Percentiles rank a stretch among this genome's conserved stretches.
phyloP scores from a whole-genome alignment of 1,284 basidiomycete species.

The Rhodofomes roseus region DNA sequence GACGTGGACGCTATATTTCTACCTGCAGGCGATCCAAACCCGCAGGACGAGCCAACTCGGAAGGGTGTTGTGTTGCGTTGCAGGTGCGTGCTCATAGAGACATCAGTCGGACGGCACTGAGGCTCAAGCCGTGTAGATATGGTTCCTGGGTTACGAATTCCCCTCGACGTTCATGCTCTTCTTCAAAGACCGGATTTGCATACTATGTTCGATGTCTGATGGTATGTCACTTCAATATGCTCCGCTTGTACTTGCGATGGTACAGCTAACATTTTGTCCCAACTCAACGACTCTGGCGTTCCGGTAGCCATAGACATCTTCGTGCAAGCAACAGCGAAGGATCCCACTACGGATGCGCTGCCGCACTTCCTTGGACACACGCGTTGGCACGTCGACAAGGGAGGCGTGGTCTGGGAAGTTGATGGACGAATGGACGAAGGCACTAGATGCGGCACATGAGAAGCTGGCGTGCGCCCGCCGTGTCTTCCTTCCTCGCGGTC shows the following conservation, averaged over 20 bases:
- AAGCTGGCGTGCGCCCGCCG: constrained; percentile 68
- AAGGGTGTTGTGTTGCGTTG: constrained; percentile 89
- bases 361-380: constrained; percentile 57
- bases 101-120: neutral
- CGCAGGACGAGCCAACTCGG: constrained; percentile 79
- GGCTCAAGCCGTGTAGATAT: constrained; percentile 56
- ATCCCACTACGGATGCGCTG: constrained; percentile 66
- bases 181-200: constrained; percentile 69
- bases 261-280: constrained; percentile 71
- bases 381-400: constrained; percentile 71
- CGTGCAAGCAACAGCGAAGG: constrained; percentile 71
- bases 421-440: constrained; percentile 75
- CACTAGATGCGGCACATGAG: constrained; percentile 42
- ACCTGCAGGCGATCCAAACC: constrained; percentile 78
- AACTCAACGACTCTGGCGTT: constrained; percentile 55
- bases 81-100: constrained; percentile 57
- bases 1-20: constrained; percentile 73
- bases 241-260: constrained; percentile 16
- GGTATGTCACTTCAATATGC: constrained; percentile 42
- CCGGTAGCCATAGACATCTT: constrained; percentile 63
- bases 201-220: constrained; percentile 89
- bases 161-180: constrained; percentile 90
- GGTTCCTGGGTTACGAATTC: constrained; percentile 96
- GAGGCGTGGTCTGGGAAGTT: constrained; percentile 80
- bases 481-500: constrained; percentile 79